Evolutionary conservation across 495 filamentous ascomycete species (phyloP).

Genomic region (Aspergillus heteromorphus): DNA sequence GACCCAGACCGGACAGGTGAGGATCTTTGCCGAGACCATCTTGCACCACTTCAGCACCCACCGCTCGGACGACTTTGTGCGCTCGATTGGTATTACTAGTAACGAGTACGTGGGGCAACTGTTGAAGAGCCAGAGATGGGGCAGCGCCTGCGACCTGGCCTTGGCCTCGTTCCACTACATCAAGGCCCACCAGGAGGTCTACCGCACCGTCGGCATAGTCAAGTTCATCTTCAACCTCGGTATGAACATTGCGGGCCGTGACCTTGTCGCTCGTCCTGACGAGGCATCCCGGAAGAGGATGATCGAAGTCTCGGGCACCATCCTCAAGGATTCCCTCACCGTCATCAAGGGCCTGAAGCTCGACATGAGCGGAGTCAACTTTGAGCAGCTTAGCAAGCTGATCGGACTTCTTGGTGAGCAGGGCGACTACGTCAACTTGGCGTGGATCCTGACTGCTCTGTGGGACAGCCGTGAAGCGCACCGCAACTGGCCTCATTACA

Average conservation of each 20-base stretch:
- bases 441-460: constrained; percentile 28
- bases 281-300: constrained; percentile 13
- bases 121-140: constrained; percentile 22
- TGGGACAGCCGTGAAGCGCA: constrained; percentile 35
- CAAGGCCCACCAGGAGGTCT: constrained; percentile 13
- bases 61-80: constrained; percentile 29
- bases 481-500: constrained; percentile 18
- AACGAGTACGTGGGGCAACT: constrained; percentile 26
- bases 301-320: constrained; percentile 11
- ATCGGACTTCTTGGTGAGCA: constrained; percentile 34
- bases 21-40: constrained; percentile 26
- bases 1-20: constrained; percentile 20
- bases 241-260: constrained; percentile 17
- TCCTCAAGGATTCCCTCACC: constrained; percentile 14
- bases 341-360: constrained; percentile 15
- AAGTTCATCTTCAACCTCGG: constrained; percentile 19
- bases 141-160: constrained; percentile 29
- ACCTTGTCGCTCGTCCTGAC: not conserved
- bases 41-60: constrained; percentile 30
- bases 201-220: constrained; percentile 12
- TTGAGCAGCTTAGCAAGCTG: constrained; percentile 32
- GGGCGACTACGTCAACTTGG: constrained; percentile 31
- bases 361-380: constrained; percentile 24
- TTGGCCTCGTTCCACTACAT: constrained; percentile 26
- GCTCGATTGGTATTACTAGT: constrained; percentile 34